Percentiles rank a stretch among this genome's conserved stretches.
phyloP scores from a whole-genome alignment of 2,329 filamentous ascomycete genomes.

The Arthrobotrys sinensis region DNA sequence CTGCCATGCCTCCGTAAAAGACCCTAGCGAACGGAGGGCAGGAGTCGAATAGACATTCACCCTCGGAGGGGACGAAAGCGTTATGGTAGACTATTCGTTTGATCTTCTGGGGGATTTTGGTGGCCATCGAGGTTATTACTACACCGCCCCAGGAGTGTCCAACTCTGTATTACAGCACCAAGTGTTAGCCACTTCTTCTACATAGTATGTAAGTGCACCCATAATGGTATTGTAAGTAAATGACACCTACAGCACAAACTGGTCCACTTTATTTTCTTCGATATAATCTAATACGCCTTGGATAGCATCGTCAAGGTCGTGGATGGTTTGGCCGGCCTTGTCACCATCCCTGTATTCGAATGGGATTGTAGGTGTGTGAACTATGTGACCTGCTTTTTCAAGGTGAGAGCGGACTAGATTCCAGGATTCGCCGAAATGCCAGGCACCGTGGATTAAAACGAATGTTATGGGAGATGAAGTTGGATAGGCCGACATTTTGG shows the following conservation, averaged over 20 bases:
- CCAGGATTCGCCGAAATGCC: conserved; percentile 46
- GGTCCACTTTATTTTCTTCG: conserved; percentile 31
- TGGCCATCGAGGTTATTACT: conserved; percentile 45
- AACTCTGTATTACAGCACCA: conserved; percentile 11
- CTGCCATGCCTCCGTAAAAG: conserved; percentile 31
- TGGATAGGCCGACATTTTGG: conserved; percentile 27
- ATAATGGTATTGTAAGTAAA: no score
- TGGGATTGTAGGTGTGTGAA: conserved; percentile 37
- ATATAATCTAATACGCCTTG: conserved; percentile 37
- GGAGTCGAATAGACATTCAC: conserved; percentile 30
- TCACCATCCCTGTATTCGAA: conserved; percentile 18
- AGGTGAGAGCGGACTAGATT: conserved; percentile 31
- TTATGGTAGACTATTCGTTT: conserved; percentile 52
- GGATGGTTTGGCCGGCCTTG: conserved; percentile 17
- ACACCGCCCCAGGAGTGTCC: conserved; percentile 56
- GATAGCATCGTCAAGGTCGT: conserved; percentile 32
- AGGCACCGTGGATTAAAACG: conserved; percentile 47
- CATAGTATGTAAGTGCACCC: no score
- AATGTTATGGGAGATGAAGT: conserved; percentile 39
- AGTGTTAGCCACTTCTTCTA: no score
- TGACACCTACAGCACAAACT: conserved; percentile 42
- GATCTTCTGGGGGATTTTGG: conserved; percentile 37
- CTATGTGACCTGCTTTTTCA: conserved; percentile 47
- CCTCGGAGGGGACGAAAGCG: conserved; percentile 39
- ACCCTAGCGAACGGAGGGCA: conserved; percentile 19